phyloP scores from a whole-genome alignment of 2,329 filamentous ascomycete genomes.

The Cercospora janseana region DNA sequence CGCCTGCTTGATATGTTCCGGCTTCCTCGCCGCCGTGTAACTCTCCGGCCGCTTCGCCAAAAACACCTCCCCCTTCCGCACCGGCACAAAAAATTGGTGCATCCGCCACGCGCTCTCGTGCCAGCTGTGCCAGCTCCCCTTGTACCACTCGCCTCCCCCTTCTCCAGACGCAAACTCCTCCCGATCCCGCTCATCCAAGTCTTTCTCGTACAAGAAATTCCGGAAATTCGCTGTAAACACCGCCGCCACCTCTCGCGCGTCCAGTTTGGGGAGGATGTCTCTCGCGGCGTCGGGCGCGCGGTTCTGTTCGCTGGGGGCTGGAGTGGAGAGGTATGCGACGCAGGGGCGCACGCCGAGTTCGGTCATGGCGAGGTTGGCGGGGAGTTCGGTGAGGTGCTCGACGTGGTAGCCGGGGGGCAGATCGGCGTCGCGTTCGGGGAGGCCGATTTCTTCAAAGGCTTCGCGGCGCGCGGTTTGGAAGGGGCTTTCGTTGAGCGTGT shows the following conservation, averaged over 20 bases:
- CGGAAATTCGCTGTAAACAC: conserved; percentile 89
- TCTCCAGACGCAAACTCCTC: conserved; percentile 28
- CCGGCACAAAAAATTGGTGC: conserved; percentile 90
- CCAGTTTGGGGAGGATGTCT: conserved; percentile 61
- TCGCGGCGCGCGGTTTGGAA: conserved; percentile 85
- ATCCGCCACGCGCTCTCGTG: conserved; percentile 76
- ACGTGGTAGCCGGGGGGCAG: conserved; percentile 77
- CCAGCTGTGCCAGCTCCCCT: conserved; percentile 77
- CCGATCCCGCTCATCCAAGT: conserved; percentile 49
- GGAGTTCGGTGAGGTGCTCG: conserved; percentile 83
- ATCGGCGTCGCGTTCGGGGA: conserved; percentile 67
- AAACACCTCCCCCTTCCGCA: conserved; percentile 64
- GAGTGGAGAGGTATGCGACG: conserved; percentile 57
- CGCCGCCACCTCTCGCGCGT: conserved; percentile 87
- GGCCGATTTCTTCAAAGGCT: conserved; percentile 88
- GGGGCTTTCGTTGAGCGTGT: conserved; percentile 54
- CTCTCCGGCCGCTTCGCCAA: conserved; percentile 30
- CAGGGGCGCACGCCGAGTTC: conserved; percentile 52
- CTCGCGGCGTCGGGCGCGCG: conserved; percentile 57
- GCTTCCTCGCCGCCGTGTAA: conserved; percentile 24
- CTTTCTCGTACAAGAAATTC: conserved; percentile 68
- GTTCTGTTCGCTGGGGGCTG: conserved; percentile 53
- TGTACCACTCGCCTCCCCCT: conserved; percentile 70
- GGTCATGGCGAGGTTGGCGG: conserved; percentile 54
- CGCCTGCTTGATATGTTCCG: too few species aligned